Evolutionary conservation across 768 basidiomycete genomes (phyloP), one percentile per base, ranked within the genome.

Genomic region (Fibroporia radiculosa): DNA sequence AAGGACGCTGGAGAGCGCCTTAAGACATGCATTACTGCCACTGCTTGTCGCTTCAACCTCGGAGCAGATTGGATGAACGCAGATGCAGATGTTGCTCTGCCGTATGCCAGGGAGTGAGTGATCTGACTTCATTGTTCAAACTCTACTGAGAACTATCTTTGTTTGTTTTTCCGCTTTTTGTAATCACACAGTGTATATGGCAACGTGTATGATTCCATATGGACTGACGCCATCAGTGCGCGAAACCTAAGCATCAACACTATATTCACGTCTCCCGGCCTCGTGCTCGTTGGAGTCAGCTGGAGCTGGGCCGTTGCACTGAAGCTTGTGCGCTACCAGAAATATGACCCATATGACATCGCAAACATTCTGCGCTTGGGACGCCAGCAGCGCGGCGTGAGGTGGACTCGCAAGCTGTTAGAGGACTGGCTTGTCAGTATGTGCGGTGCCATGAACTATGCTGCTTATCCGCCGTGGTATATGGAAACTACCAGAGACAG

Each of bases 21-120:
- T 23, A 68, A 70, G 51, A 60, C 59, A 11, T 84, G 82, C 55
- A 80, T 84, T 37, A 50, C 62, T 8, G 65, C 66, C 25, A 84
- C 81, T 2, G 82, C 82, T 38, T 51, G 14, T 58, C 60, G 6
- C 71, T 78, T 53, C 56, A 53, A 56, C 3, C 68, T 74, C 39
- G 82, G 84, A 19, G 63, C 65, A 44, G 83, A 85, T 58, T 86
- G 84, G 84, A 83, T 86, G 83, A 85, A 85, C 45, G 73, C 77
- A 3, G 78, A 83, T 50, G 78, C 84, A 0, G 84, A 86, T 50
- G 69, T 83, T 12, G 80, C 83, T 2, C 66, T 86, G 38, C 83
- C 84, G 13, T 73, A 80, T 72, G 74, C 77, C 16, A 59, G 63
- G 48, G 77, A 80, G 78, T 83, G 55, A 62, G 80, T 20, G 43